Conservation (phyloP, 2,329 filamentous ascomycete genomes). For the Diaporthe helianthi region DNA sequence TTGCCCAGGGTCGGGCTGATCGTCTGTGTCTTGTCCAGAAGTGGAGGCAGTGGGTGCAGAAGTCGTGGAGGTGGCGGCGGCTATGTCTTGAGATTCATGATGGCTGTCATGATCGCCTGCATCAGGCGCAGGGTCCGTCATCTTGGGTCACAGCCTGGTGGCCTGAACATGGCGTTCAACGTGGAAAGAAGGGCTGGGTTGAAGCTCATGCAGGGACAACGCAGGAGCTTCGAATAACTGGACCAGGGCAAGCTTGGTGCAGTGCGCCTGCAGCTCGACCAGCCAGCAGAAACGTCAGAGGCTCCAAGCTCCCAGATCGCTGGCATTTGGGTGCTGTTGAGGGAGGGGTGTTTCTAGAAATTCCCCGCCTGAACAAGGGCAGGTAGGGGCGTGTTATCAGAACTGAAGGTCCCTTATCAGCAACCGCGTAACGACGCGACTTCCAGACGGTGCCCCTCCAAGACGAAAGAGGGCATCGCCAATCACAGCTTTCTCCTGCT, state of each 20-base stretch:
- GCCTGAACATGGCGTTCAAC: constrained; percentile 32
- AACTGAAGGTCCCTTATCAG: background rate
- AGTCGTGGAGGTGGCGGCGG: background rate
- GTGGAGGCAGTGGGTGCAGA: background rate
- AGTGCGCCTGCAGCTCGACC: background rate
- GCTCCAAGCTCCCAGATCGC: constrained; percentile 19
- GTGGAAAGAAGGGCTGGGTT: background rate
- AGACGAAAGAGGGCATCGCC: background rate
- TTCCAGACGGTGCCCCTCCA: background rate
- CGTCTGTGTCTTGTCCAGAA: background rate
- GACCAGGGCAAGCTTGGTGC: constrained; percentile 11
- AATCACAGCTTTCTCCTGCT: background rate
- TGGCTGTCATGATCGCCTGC: constrained; percentile 28
- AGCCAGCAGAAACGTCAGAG: constrained; percentile 29
- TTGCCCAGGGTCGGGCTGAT: background rate
- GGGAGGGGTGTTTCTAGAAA: background rate
- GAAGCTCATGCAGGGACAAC: constrained; percentile 27
- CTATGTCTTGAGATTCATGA: constrained; percentile 17
- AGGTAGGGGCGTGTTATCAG: constrained; percentile 15
- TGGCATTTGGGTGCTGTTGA: background rate
- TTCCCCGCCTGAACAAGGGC: background rate
- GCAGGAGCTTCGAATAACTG: constrained; percentile 14
- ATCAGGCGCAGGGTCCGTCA: constrained; percentile 34
- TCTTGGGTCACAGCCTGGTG: constrained; percentile 33
- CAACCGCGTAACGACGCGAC: constrained; percentile 20